These are phyloP conservation scores for Phtheirospermum japonicum DNA, from an alignment of 257 asterid species.

Conservation along the genomic window DNA sequence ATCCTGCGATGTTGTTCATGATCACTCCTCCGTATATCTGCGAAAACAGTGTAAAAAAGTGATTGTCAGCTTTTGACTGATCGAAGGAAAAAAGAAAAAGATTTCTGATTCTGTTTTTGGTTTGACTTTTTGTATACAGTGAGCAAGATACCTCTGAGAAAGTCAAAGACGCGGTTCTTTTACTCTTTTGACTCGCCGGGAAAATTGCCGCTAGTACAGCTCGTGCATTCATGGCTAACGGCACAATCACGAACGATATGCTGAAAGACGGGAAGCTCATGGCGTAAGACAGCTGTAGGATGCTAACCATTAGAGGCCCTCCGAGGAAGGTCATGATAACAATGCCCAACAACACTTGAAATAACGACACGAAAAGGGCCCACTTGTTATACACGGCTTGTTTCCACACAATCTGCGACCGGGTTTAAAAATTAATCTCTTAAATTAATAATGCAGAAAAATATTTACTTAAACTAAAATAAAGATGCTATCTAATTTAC, in stretches of 20 bases:
- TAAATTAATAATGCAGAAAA: too few species aligned
- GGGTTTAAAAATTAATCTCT: too few species aligned
- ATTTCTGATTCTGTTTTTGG: neutral
- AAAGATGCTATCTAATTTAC: slow-evolving; percentile 8
- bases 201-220: slow-evolving; percentile 43
- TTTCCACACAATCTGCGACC: slow-evolving; percentile 43
- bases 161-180: slow-evolving; percentile 59
- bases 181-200: slow-evolving; percentile 52
- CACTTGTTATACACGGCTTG: slow-evolving; percentile 24
- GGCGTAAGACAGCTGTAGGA: slow-evolving; percentile 40
- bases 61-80: too few species aligned
- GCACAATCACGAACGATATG: slow-evolving; percentile 55
- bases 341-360: slow-evolving; percentile 46
- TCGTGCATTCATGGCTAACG: slow-evolving; percentile 53
- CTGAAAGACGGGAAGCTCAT: slow-evolving; percentile 47
- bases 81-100: too few species aligned
- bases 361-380: slow-evolving; percentile 32
- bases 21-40: slow-evolving; percentile 63
- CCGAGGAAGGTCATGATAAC: slow-evolving; percentile 44
- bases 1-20: slow-evolving; percentile 61
- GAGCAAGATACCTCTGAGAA: slow-evolving; percentile 58
- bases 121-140: neutral
- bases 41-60: too few species aligned
- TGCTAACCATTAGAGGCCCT: slow-evolving; percentile 48
- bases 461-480: too few species aligned